Evolutionary conservation across 192 early-diverging fungal species (phyloP).

Genomic region (Backusella morwellensis): DNA sequence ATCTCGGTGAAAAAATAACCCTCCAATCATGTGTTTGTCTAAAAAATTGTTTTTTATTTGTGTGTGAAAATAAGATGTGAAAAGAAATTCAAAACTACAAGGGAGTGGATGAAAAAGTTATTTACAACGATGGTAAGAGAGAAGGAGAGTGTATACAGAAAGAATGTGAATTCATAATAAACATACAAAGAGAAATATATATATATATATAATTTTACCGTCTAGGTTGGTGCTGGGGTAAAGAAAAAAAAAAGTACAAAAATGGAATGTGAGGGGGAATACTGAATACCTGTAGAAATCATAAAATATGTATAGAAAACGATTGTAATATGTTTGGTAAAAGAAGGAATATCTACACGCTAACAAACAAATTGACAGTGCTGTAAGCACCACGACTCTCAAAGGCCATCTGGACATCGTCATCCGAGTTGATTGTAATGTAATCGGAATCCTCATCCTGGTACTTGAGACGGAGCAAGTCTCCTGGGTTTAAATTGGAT

Average conservation of each 20-base stretch:
- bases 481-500: slow-evolving; percentile 53
- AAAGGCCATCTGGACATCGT: slow-evolving; percentile 92
- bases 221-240: neutral
- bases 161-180: neutral
- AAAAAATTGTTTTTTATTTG: slow-evolving; percentile 4
- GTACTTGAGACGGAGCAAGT: slow-evolving; percentile 73
- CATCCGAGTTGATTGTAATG: slow-evolving; percentile 80
- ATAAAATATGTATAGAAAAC: slow-evolving; percentile 4
- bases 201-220: neutral
- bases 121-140: neutral
- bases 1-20: neutral
- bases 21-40: neutral
- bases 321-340: neutral
- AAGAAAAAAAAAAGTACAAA: neutral
- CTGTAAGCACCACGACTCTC: slow-evolving; percentile 51
- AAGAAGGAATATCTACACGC: slow-evolving; percentile 28
- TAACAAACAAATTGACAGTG: slow-evolving; percentile 56
- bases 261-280: neutral
- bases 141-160: neutral
- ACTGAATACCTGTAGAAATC: neutral
- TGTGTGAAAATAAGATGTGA: slow-evolving; percentile 6
- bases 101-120: neutral
- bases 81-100: neutral
- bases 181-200: neutral
- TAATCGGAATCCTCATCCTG: slow-evolving; percentile 92